Percentiles rank a stretch among this genome's conserved stretches.
phyloP scores from a whole-genome alignment of 2,329 filamentous ascomycete genomes.

The Trichothecium sympodiale region DNA sequence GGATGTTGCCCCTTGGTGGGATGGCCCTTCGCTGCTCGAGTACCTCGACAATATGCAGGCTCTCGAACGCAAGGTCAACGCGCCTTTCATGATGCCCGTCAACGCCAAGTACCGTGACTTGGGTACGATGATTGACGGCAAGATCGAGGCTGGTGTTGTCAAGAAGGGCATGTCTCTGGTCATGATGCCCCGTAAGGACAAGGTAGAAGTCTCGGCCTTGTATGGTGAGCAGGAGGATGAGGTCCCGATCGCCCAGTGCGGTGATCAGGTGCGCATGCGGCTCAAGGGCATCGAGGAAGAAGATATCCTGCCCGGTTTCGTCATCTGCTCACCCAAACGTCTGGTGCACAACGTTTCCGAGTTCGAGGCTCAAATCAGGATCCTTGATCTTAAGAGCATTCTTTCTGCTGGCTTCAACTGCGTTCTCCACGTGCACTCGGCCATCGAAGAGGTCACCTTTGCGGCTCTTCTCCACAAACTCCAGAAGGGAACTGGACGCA shows the following conservation, averaged over 20 bases:
- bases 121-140: slow-evolving; percentile 95
- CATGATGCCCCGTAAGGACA: slow-evolving; percentile 92
- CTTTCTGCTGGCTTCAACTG: slow-evolving; percentile 94
- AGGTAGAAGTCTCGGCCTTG: slow-evolving; percentile 68
- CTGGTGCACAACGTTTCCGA: slow-evolving; percentile 79
- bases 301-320: slow-evolving; percentile 89
- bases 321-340: slow-evolving; percentile 88
- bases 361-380: slow-evolving; percentile 94
- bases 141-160: slow-evolving; percentile 88
- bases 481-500: slow-evolving; percentile 86
- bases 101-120: slow-evolving; percentile 95
- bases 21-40: slow-evolving; percentile 83
- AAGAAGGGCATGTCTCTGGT: slow-evolving; percentile 79
- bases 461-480: slow-evolving; percentile 80
- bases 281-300: slow-evolving; percentile 95
- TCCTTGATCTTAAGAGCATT: slow-evolving; percentile 90
- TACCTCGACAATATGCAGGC: slow-evolving; percentile 91
- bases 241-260: slow-evolving; percentile 67
- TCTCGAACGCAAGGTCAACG: slow-evolving; percentile 89
- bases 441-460: slow-evolving; percentile 96
- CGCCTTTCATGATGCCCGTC: slow-evolving; percentile 98
- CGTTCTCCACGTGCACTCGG: slow-evolving; percentile 92
- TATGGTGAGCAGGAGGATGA: slow-evolving; percentile 98
- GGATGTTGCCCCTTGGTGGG: slow-evolving; percentile 69
- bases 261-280: slow-evolving; percentile 88